Evolutionary conservation across 177 flowering plant genomes (phyloP), one percentile per base, ranked within the genome.

Genomic region (Vitis hybrid): DNA sequence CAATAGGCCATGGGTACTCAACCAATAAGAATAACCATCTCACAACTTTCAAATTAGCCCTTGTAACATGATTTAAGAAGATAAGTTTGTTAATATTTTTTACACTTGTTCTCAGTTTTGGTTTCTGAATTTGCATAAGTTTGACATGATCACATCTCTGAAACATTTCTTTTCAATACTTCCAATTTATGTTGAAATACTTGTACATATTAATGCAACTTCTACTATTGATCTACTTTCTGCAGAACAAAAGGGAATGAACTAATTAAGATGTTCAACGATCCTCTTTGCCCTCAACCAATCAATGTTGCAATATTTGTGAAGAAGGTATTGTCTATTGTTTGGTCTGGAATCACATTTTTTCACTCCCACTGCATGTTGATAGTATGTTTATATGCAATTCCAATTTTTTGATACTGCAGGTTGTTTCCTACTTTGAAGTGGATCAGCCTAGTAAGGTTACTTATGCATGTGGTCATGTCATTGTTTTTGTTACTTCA

Each of bases 401-500:
- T 24, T 40, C 30, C 55, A 3, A 51, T 72, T 6, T 6, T 4
- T 73, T 62, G 18, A 65, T 69, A 21, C 75, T 72, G 67, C 89
- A 89, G 94, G 77, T 89, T 52, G 88, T 95, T 60, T 82, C 92
- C 61, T 75, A 70, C 10, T 88, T 87, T 79, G 83, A 82, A 70
- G 81, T 35, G 46, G 46, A 35, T 35, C 46, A 72, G 48, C 80
- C 80, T 24, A 74, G 66, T 69, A 72, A 74, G 66, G 72, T 82
- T 67, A 79, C 88, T 54, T 91, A 87, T 82, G 97, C 92, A 52
- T 79, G 79, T 72, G 87, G 72, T 52, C 86, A 86, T 63, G 93
- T 88, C 56, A 81, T 92, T 78, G 91, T 89, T 74, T 79, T 74
- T 63, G 88, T 96, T 71, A 75, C 92, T 50, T 85, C 97, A 55